Conservation (phyloP, 495 filamentous ascomycete genomes). For the Lasiosphaeria miniovina region DNA sequence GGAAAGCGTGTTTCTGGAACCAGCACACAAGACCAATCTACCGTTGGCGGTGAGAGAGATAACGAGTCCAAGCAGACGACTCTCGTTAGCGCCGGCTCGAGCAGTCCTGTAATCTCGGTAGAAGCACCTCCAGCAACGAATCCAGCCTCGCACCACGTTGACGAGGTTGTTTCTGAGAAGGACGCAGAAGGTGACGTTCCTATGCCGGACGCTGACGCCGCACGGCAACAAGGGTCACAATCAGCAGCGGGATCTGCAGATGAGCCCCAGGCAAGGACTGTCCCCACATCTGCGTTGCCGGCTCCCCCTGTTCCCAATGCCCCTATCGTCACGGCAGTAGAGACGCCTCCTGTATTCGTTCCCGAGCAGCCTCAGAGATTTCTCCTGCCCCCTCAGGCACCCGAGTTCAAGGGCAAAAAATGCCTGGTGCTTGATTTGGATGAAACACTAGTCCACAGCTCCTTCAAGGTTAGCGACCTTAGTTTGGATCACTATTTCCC, state of each 20-base stretch:
- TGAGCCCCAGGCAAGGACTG: conserved; percentile 45
- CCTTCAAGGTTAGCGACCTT: conserved; percentile 76
- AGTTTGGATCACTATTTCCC: background rate
- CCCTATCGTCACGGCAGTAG: conserved; percentile 23
- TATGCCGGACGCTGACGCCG: conserved; percentile 55
- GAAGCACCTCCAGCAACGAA: conserved; percentile 35
- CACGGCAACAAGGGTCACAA: conserved; percentile 21
- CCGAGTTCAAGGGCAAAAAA: conserved; percentile 79
- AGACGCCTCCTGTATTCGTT: conserved; percentile 29
- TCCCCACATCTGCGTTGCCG: conserved; percentile 59
- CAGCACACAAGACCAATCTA: conserved; percentile 43
- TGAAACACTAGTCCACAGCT: conserved; percentile 98
- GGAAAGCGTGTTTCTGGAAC: conserved; percentile 43
- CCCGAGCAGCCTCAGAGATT: conserved; percentile 57
- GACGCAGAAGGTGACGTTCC: conserved; percentile 59
- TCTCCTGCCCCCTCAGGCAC: conserved; percentile 73
- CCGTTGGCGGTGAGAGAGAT: conserved; percentile 39
- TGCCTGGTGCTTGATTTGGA: conserved; percentile 95
- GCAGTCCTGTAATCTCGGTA: conserved; percentile 43
- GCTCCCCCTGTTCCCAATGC: conserved; percentile 33
- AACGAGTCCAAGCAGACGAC: conserved; percentile 48
- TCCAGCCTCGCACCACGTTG: conserved; percentile 24
- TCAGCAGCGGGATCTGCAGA: conserved; percentile 21
- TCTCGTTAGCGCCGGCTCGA: conserved; percentile 33
- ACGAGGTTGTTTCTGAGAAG: conserved; percentile 27